Conservation (phyloP, 805 yeast species). For the Suhomyces sp. region DNA sequence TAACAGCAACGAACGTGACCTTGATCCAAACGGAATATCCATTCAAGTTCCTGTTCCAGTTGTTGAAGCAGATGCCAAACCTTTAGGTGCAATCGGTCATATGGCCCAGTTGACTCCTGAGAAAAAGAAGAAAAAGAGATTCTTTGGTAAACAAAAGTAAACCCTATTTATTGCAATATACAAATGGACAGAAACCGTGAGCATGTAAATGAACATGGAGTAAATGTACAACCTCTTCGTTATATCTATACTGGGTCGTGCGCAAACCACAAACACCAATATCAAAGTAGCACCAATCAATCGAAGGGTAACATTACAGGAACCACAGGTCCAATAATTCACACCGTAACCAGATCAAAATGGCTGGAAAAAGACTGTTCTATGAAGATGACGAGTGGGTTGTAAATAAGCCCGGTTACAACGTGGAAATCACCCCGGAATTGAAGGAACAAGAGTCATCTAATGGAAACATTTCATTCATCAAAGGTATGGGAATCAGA, state of each 20-base stretch:
- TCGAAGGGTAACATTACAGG: too few species aligned
- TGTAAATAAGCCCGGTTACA: constrained; percentile 50
- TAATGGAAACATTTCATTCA: constrained; percentile 40
- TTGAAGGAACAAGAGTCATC: constrained; percentile 39
- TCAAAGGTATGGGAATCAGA: constrained; percentile 57
- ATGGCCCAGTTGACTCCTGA: constrained; percentile 1
- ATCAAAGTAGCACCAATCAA: too few species aligned
- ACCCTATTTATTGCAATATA: not conserved
- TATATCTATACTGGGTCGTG: too few species aligned
- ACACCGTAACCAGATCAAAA: too few species aligned
- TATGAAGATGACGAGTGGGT: constrained; percentile 53
- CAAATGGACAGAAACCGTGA: too few species aligned
- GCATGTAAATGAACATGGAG: too few species aligned
- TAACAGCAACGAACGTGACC: constrained; percentile 2
- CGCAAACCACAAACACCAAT: too few species aligned
- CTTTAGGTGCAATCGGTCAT: constrained; percentile 7
- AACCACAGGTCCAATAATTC: too few species aligned
- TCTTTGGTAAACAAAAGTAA: constrained; percentile 12
- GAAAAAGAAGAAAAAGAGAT: constrained; percentile 11
- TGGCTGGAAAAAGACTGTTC: too few species aligned
- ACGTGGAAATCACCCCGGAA: constrained; percentile 34
- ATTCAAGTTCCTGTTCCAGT: constrained; percentile 7
- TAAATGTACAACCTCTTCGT: not conserved
- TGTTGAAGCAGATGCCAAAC: constrained; percentile 6
- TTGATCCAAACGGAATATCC: not conserved